Evolutionary conservation across 148 eudicot species (phyloP).

Genomic region (Selenicereus undatus): DNA sequence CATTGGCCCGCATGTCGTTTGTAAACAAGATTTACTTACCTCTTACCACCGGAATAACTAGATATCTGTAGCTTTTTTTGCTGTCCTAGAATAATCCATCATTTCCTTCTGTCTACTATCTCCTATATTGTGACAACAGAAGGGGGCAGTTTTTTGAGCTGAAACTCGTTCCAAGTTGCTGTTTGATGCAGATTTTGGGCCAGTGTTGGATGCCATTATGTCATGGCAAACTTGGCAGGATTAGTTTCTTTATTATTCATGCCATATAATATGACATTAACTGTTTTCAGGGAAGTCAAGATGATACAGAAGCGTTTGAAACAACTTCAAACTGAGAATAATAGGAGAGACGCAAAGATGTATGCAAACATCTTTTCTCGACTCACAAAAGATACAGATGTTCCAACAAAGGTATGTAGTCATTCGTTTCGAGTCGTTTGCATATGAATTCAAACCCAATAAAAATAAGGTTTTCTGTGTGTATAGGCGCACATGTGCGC

Average conservation of each 20-base stretch:
- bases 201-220: neutral
- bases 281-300: slow-evolving; percentile 54
- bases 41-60: too few species aligned
- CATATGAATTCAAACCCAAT: neutral
- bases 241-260: neutral
- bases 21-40: too few species aligned
- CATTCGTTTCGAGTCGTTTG: neutral
- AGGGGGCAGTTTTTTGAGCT: neutral
- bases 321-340: slow-evolving; percentile 54
- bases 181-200: neutral
- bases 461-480: too few species aligned
- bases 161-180: neutral
- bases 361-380: slow-evolving; percentile 52
- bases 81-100: too few species aligned
- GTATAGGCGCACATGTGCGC: too few species aligned
- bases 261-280: neutral
- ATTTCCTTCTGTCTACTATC: neutral
- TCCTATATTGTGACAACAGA: neutral
- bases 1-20: too few species aligned
- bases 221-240: neutral
- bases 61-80: too few species aligned
- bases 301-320: slow-evolving; percentile 42
- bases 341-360: slow-evolving; percentile 52
- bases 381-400: slow-evolving; percentile 32
- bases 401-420: slow-evolving; percentile 33